These are phyloP conservation scores for Daldinia eschscholtzii DNA, from an alignment of 2,329 filamentous ascomycete genomes.

Conservation along the genomic window DNA sequence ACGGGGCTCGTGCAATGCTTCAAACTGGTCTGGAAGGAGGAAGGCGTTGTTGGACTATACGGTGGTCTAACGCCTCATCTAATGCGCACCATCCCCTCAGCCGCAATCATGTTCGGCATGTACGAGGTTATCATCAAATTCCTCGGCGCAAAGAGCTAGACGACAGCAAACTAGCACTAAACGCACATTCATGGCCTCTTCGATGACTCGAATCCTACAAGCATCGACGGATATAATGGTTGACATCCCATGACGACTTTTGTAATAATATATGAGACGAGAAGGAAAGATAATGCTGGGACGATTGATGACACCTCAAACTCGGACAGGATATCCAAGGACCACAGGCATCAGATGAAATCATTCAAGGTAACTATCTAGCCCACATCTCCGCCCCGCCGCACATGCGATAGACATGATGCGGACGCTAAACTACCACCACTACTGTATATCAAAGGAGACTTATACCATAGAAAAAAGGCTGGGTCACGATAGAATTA, in stretches of 20 bases:
- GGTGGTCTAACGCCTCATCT: slow-evolving; percentile 93
- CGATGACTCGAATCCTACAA: neutral
- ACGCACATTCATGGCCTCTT: neutral
- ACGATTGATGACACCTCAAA: neutral
- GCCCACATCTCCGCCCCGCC: neutral
- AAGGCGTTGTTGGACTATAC: slow-evolving; percentile 87
- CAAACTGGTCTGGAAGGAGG: slow-evolving; percentile 86
- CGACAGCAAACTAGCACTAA: neutral
- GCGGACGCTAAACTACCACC: slow-evolving; percentile 5
- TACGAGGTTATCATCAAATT: slow-evolving; percentile 70
- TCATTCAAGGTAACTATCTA: neutral
- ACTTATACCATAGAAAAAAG: slow-evolving; percentile 17
- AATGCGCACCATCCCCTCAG: slow-evolving; percentile 89
- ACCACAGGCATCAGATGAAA: slow-evolving; percentile 2
- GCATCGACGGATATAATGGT: neutral
- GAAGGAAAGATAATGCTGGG: neutral
- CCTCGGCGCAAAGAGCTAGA: slow-evolving; percentile 51
- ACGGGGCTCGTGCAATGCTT: slow-evolving; percentile 91
- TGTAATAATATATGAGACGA: slow-evolving; percentile 19
- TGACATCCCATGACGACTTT: slow-evolving; percentile 1
- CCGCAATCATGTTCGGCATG: slow-evolving; percentile 97
- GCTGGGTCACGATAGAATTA: slow-evolving; percentile 21
- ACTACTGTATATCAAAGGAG: slow-evolving; percentile 25
- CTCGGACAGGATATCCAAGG: neutral
- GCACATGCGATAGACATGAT: neutral